Base-by-base conservation (phyloP, 2,329 filamentous ascomycete species). In the Thermothelomyces thermophilus region DNA sequence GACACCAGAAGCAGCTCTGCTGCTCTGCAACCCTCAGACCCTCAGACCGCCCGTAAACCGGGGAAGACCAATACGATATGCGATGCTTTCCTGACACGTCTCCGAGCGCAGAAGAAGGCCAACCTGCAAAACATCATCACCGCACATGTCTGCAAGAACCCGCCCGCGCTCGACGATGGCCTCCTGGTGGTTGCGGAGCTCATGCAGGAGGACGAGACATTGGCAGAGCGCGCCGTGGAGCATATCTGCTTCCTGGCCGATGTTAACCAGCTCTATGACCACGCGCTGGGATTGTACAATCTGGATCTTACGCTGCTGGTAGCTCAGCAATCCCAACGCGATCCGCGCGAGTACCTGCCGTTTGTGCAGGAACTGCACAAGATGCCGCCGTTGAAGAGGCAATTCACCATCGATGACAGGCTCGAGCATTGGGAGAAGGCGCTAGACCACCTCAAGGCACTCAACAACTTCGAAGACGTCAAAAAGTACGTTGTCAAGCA, bases 241-340 rank as follows among this genome's bases (percentile, higher is more conserved):
- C 93, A 98, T 63, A 96, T 98, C 53, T 97, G 90, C 73, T 98
- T 98, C 74, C 77, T 98, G 36, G 88, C 90, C 0, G 93, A 98
- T 66, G 86, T 94, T 40, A 94, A 96, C 65, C 83, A 83, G 34
- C 79, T 98, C 0, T 98, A 95, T 62, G 88, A 96, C 54, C 84
- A 90, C 53, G 87, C 93, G 0, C 74, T 98, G 2, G 90, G 90
- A 1, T 74, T 97, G 2, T 98, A 98, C 64, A 84, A 97, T 62
- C 79, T 98, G 2, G 89, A 95, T 10, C 80, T 98, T 7, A 84
- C 91, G 3, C 75, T 98, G 10, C 74, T 96, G 5, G 87, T 98
- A 11, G 93, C 93, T 0, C 93, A 98, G 63, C 90, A 96, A 64
- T 93, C 90, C 0, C 93, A 98, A 68, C 88, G 91, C 64, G 93